Evolutionary conservation across 2,329 filamentous ascomycete species (phyloP).

Genomic region (Stachybotrys chartarum): DNA sequence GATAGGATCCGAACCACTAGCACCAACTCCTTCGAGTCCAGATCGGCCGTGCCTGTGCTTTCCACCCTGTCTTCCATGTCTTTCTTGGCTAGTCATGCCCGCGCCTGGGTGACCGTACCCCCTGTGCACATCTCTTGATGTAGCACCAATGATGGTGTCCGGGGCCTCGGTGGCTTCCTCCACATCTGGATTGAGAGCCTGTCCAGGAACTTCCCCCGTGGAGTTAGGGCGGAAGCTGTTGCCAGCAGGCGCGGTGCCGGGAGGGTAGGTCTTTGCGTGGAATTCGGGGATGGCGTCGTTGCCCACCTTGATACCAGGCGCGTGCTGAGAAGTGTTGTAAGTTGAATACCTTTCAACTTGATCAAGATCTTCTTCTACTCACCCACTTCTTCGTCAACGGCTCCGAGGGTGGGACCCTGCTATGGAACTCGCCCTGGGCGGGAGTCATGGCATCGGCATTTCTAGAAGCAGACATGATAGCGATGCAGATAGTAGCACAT

Average conservation of each 20-base stretch:
- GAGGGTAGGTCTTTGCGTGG: conserved; percentile 49
- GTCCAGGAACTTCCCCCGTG: conserved; percentile 24
- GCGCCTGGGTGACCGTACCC: conserved; percentile 35
- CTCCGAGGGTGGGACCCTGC: conserved; percentile 39
- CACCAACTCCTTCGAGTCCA: conserved; percentile 32
- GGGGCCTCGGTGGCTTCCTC: conserved; percentile 20
- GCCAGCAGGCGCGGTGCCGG: conserved; percentile 54
- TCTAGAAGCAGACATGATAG: conserved; percentile 30
- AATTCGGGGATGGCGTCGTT: conserved; percentile 57
- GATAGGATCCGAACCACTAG: conserved; percentile 19
- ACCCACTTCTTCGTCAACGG: conserved; percentile 49
- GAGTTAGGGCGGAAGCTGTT: conserved; percentile 32
- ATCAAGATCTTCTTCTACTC: conserved; percentile 19
- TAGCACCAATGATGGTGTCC: conserved; percentile 35
- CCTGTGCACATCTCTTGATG: conserved; percentile 34
- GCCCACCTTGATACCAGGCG: conserved; percentile 52
- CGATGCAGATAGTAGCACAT: neutral
- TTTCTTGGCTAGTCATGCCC: conserved; percentile 34
- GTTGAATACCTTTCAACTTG: neutral
- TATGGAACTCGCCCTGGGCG: conserved; percentile 49
- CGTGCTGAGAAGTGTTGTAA: conserved; percentile 34
- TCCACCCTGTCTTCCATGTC: conserved; percentile 30
- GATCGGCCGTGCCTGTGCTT: conserved; percentile 27
- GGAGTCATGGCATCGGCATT: conserved; percentile 45
- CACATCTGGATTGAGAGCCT: conserved; percentile 21